Conservation (phyloP, 2,329 filamentous ascomycete genomes). For the Acrocalymma vagum region DNA sequence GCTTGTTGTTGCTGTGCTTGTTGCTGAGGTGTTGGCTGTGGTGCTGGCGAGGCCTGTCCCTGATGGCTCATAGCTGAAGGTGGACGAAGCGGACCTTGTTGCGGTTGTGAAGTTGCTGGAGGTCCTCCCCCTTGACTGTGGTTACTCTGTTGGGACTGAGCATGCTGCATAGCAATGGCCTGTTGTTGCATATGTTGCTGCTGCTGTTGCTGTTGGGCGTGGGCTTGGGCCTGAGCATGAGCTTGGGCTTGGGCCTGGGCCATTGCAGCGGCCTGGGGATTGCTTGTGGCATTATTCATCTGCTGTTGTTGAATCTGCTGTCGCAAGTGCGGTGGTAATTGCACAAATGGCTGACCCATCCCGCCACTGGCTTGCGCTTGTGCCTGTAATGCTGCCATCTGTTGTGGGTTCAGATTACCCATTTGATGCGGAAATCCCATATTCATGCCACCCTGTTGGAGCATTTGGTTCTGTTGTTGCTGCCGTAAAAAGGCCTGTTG, state of each 20-base stretch:
- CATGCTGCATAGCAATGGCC: slow-evolving; percentile 57
- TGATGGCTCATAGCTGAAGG: slow-evolving; percentile 50
- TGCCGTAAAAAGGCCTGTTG: slow-evolving; percentile 57
- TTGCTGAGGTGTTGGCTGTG: slow-evolving; percentile 46
- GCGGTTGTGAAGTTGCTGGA: slow-evolving; percentile 43
- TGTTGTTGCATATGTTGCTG: slow-evolving; percentile 52
- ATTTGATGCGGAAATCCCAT: slow-evolving; percentile 65
- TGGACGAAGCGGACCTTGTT: slow-evolving; percentile 48
- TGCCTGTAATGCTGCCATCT: slow-evolving; percentile 36
- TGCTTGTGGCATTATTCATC: slow-evolving; percentile 50
- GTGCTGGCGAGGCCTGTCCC: slow-evolving; percentile 49
- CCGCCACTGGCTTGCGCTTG: no score
- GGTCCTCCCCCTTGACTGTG: slow-evolving; percentile 53
- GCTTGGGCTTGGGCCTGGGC: slow-evolving; percentile 57
- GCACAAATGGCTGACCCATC: slow-evolving; percentile 34
- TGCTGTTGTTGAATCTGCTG: slow-evolving; percentile 58
- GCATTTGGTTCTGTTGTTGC: slow-evolving; percentile 62
- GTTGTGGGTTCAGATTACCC: slow-evolving; percentile 55
- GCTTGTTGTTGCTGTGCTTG: slow-evolving; percentile 47
- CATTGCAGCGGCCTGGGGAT: slow-evolving; percentile 49
- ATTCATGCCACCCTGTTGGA: slow-evolving; percentile 61
- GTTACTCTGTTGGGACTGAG: slow-evolving; percentile 58
- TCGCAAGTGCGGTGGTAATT: slow-evolving; percentile 48
- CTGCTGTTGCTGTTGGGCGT: slow-evolving; percentile 53
- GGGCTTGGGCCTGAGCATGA: slow-evolving; percentile 40